Percentiles rank a stretch among this genome's conserved stretches.
These are phyloP conservation scores for Ustilago curta DNA, from an alignment of 1,284 basidiomycete genomes.

Conservation along the genomic window DNA sequence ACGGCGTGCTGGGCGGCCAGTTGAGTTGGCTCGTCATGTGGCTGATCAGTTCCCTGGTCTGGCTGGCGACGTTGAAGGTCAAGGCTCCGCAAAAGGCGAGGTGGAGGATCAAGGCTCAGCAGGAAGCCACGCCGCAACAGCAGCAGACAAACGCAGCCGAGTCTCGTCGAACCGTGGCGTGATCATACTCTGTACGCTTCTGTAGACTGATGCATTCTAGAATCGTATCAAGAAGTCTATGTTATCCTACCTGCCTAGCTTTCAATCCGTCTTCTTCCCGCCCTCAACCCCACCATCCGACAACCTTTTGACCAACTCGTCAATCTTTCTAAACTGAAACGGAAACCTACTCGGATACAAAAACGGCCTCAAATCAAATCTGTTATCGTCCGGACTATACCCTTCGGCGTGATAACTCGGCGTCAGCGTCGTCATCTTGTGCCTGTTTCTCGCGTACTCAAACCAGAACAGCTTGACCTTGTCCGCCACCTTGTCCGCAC, in stretches of 20 bases:
- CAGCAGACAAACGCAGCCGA: background rate
- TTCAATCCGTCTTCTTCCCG: background rate
- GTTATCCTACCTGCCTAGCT: background rate
- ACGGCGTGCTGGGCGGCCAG: constrained; percentile 33
- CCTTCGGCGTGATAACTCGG: constrained; percentile 90
- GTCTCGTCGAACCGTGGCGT: background rate
- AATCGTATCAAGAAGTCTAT: background rate
- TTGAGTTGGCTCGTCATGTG: constrained; percentile 48
- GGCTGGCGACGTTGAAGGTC: constrained; percentile 28
- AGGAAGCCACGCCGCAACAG: background rate
- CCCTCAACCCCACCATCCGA: background rate
- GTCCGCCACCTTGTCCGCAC: constrained; percentile 80
- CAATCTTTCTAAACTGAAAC: constrained; percentile 96
- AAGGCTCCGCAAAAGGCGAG: constrained; percentile 24
- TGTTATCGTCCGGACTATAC: constrained; percentile 95
- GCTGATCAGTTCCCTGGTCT: constrained; percentile 17
- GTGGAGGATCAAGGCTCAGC: constrained; percentile 21
- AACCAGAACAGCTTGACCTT: constrained; percentile 99
- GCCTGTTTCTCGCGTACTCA: constrained; percentile 93
- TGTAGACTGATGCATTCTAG: background rate
- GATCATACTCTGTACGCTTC: background rate
- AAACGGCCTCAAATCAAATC: constrained; percentile 96
- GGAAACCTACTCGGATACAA: constrained; percentile 92
- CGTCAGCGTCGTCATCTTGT: constrained; percentile 99
- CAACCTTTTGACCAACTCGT: constrained; percentile 74